Conservation (phyloP, 768 basidiomycete genomes). For the Hemileccinum rubropunctum region DNA sequence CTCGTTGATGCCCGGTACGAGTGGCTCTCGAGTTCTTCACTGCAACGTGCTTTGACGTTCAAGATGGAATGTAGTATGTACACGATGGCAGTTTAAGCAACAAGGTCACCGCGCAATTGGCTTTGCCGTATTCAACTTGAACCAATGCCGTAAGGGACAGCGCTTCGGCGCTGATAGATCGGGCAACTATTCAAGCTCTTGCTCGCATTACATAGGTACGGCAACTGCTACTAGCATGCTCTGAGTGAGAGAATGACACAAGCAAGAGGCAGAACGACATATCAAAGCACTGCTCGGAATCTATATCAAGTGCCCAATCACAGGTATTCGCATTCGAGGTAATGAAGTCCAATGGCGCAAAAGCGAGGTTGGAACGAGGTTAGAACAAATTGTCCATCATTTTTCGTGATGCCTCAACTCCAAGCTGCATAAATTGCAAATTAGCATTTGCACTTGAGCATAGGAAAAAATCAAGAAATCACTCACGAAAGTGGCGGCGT, state of each 20-base stretch:
- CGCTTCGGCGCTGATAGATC: conserved; percentile 1
- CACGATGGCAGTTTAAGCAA: too few relatives aligned
- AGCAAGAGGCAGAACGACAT: conserved; percentile 1
- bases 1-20: conserved; percentile 27
- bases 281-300: conserved; percentile 6
- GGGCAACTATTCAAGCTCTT: background rate
- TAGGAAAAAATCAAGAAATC: background rate
- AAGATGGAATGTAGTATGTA: too few relatives aligned
- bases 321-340: conserved; percentile 4
- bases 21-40: conserved; percentile 12
- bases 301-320: conserved; percentile 4
- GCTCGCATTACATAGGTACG: conserved; percentile 1
- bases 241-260: conserved; percentile 8
- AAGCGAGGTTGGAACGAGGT: background rate
- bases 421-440: conserved; percentile 51
- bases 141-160: conserved; percentile 15
- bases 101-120: too few relatives aligned
- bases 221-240: background rate
- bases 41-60: conserved; percentile 20
- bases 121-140: background rate
- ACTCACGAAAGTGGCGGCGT: conserved; percentile 90
- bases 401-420: conserved; percentile 89
- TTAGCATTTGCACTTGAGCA: background rate
- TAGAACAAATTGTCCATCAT: conserved; percentile 68
- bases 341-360: background rate